Conservation (phyloP, 1,139 yeast species). For the Hyphopichia khmerensis region DNA sequence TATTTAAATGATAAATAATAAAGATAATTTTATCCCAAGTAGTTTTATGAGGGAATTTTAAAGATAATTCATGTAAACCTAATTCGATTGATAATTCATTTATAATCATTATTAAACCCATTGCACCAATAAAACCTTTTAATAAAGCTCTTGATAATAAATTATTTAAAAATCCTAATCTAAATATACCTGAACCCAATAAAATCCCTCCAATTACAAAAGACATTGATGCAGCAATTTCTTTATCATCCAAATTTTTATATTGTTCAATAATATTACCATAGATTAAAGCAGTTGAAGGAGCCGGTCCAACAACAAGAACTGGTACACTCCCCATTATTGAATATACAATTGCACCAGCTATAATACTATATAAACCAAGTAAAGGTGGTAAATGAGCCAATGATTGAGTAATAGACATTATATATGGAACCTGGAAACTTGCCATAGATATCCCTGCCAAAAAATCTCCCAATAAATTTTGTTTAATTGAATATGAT, state of each 20-base stretch:
- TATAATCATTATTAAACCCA: slow-evolving; percentile 35
- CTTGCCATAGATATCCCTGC: slow-evolving; percentile 34
- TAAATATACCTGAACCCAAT: slow-evolving; percentile 25
- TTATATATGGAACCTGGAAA: slow-evolving; percentile 35
- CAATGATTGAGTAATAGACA: slow-evolving; percentile 33
- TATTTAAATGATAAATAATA: slow-evolving; percentile 11
- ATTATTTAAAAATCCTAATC: slow-evolving; percentile 33
- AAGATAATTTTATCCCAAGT: slow-evolving; percentile 23
- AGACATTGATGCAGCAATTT: slow-evolving; percentile 26
- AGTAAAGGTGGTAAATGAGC: slow-evolving; percentile 33
- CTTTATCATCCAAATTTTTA: slow-evolving; percentile 6
- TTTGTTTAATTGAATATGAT: slow-evolving; percentile 14
- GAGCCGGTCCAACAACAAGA: slow-evolving; percentile 35
- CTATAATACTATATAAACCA: slow-evolving; percentile 30
- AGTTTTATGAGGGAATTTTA: slow-evolving; percentile 21
- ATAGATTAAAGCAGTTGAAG: slow-evolving; percentile 31
- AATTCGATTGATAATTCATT: slow-evolving; percentile 29
- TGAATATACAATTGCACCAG: slow-evolving; percentile 27
- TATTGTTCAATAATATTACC: slow-evolving; percentile 27
- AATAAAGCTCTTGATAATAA: slow-evolving; percentile 30
- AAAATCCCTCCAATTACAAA: slow-evolving; percentile 25
- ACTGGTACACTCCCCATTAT: slow-evolving; percentile 34
- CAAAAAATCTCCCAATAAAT: slow-evolving; percentile 27
- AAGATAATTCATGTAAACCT: slow-evolving; percentile 22
- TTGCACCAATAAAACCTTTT: slow-evolving; percentile 36